Conservation (phyloP, 2,329 filamentous ascomycete genomes). For the Pseudogymnoascus sp. region DNA sequence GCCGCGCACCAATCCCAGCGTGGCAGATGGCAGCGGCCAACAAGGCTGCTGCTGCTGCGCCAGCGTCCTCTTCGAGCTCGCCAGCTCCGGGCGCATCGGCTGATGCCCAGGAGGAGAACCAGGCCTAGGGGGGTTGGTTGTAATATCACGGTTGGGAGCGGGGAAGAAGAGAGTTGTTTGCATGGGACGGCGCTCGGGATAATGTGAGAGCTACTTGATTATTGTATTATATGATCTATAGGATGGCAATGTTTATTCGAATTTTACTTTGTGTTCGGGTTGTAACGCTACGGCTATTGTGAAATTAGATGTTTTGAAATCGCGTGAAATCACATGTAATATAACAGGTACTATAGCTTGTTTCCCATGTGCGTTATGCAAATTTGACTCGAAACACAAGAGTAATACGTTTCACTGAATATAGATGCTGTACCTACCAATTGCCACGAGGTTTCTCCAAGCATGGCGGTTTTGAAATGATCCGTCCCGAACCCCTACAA, state of each 20-base stretch:
- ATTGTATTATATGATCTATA: not conserved
- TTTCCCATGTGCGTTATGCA: not conserved
- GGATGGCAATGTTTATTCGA: not conserved
- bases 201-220: not conserved
- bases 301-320: not conserved
- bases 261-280: not conserved
- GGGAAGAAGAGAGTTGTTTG: not conserved
- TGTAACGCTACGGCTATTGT: not conserved
- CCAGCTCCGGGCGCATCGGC: not conserved
- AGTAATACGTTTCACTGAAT: not conserved
- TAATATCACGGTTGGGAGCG: not conserved
- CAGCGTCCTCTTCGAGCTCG: not conserved
- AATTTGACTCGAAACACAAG: not conserved
- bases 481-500: not conserved
- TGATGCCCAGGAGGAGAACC: not conserved
- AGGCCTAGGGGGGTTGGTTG: not conserved
- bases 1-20: constrained; percentile 64
- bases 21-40: constrained; percentile 70
- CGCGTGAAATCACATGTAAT: constrained; percentile 3
- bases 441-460: not conserved
- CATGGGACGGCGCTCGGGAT: not conserved
- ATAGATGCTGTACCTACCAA: not conserved
- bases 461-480: not conserved
- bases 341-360: not conserved
- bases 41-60: constrained; percentile 28